Evolutionary conservation across 163 green algal genomes (phyloP).

Genomic region (Prototheca wickerhamii): DNA sequence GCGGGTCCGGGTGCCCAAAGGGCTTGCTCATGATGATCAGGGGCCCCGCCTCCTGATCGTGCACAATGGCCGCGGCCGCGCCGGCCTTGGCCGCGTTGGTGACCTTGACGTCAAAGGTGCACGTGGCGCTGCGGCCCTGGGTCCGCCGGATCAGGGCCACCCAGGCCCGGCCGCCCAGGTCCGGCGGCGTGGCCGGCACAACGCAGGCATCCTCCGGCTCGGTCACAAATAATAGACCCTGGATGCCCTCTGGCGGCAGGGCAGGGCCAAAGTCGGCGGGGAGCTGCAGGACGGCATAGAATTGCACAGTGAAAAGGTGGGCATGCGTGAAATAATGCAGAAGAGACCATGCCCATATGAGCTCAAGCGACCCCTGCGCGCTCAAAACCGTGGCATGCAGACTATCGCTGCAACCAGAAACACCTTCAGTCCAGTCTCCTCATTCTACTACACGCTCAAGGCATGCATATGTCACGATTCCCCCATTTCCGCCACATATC

Average conservation of each 20-base stretch:
- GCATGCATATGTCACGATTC: background rate
- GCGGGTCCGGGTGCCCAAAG: slow-evolving; percentile 34
- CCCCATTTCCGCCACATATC: background rate
- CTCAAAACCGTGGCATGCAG: background rate
- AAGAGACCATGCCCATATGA: too few species aligned
- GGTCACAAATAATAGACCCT: slow-evolving; percentile 45
- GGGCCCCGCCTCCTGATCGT: slow-evolving; percentile 58
- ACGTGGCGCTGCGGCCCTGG: slow-evolving; percentile 47
- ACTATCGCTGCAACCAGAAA: background rate
- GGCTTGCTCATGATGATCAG: slow-evolving; percentile 78
- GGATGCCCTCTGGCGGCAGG: slow-evolving; percentile 42
- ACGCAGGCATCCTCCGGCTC: slow-evolving; percentile 61
- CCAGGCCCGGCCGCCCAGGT: slow-evolving; percentile 37
- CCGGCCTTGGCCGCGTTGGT: slow-evolving; percentile 55
- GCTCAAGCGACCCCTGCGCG: background rate
- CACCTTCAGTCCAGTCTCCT: background rate
- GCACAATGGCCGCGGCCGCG: slow-evolving; percentile 64
- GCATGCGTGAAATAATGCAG: too few species aligned
- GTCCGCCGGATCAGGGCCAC: slow-evolving; percentile 63
- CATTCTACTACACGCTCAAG: background rate
- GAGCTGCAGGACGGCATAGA: background rate
- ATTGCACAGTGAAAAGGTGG: background rate
- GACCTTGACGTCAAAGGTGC: slow-evolving; percentile 83
- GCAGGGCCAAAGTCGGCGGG: slow-evolving; percentile 56
- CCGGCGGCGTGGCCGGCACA: slow-evolving; percentile 21